Evolutionary conservation across 371 early-diverging fungal species (phyloP), one percentile per base, ranked within the genome.

Genomic region (Rhizopus stolonifer): DNA sequence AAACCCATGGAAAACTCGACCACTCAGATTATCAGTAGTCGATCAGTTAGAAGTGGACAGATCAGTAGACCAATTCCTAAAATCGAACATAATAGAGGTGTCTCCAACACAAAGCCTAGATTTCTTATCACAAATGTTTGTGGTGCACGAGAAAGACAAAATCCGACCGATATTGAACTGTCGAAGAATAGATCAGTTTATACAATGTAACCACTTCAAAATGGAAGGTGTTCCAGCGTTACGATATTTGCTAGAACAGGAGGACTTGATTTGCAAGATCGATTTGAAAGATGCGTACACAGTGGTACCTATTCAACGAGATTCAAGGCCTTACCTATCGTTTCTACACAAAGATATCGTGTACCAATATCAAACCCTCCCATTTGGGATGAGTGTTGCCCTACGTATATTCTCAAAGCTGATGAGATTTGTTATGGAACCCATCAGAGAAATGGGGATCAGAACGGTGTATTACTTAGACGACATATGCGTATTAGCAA

Each of bases 191-290:
- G 74, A 74, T 61, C 44, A 54, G 47, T 69, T 56, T 40, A 60
- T 74, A 14, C 64, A 60, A 21, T 52, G 60, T 11, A 46, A 57
- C 31, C 60, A 46, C 46, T 60, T 69, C 19, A 39, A 24, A 0
- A 59, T 67, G 26, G 52, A 69, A 3, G 69, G 67, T 18, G 31
- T 60, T 15, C 69, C 74, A 14, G 53, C 74, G 29, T 61, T 72
- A 13, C 43, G 53, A 39, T 42, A 67, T 15, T 40, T 73, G 26
- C 38, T 73, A 7, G 26, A 42, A 26, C 38, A 44, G 26, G 44
- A 26, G 42, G 74, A 74, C 43, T 70, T 66, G 52, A 60, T 74
- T 2, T 59, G 62, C 7, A 53, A 61, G 4, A 49, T 74, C 38
- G 71, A 60, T n/a, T n/a, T n/a, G n/a, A n/a, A n/a, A n/a, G n/a